Conservation (phyloP, 768 basidiomycete genomes). For the Panus rudis region DNA sequence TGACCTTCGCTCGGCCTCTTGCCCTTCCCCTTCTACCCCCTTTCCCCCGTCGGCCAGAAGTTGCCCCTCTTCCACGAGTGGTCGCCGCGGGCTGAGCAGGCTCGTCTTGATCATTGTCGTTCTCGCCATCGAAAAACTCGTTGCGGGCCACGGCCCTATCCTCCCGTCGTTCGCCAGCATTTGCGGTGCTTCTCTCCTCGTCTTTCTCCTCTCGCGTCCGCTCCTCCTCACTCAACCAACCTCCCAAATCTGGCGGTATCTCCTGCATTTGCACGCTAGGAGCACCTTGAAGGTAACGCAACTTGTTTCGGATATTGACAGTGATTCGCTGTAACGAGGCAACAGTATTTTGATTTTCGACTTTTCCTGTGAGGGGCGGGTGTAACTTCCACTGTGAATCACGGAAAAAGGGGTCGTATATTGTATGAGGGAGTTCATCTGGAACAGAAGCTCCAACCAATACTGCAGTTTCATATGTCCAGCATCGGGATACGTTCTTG, state of each 20-base stretch:
- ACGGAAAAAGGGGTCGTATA: conserved; percentile 89
- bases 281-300: conserved; percentile 89
- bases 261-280: conserved; percentile 97
- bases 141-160: conserved; percentile 51
- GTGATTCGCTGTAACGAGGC: conserved; percentile 82
- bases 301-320: conserved; percentile 76
- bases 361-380: conserved; percentile 83
- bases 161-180: conserved; percentile 47
- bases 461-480: conserved; percentile 97
- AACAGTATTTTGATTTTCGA: conserved; percentile 88
- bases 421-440: conserved; percentile 80
- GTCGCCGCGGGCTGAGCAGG: conserved; percentile 8
- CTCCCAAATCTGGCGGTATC: conserved; percentile 87
- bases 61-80: conserved; percentile 10
- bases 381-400: conserved; percentile 91
- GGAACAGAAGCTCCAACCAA: conserved; percentile 79
- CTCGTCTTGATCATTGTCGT: conserved; percentile 51
- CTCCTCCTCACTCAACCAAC: conserved; percentile 68
- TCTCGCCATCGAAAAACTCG: conserved; percentile 70
- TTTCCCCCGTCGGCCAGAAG: conserved; percentile 18
- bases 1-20: conserved; percentile 23
- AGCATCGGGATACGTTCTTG: conserved; percentile 96
- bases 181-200: conserved; percentile 54
- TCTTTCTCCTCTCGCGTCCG: conserved; percentile 59
- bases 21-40: conserved; percentile 26